phyloP scores from a whole-genome alignment of 495 filamentous ascomycete species.

The Podospora pseudopauciseta region DNA sequence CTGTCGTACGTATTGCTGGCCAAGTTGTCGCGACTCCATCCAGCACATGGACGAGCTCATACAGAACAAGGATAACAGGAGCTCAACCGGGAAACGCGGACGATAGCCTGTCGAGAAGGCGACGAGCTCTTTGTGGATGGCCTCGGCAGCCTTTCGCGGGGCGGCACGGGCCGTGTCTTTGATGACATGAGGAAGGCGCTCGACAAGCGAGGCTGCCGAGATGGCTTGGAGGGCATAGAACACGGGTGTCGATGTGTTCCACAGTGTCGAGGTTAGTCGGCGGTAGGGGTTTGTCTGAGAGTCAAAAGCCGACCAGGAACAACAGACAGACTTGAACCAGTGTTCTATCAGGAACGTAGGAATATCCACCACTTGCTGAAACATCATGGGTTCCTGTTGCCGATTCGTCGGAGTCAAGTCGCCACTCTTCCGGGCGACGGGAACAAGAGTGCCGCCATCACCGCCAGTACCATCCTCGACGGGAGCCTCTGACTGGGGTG shows the following conservation, averaged over 20 bases:
- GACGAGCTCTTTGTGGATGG: conserved; percentile 29
- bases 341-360: conserved; percentile 35
- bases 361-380: conserved; percentile 31
- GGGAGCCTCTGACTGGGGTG: conserved; percentile 8
- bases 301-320: conserved; percentile 34
- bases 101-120: conserved; percentile 17
- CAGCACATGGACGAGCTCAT: conserved; percentile 39
- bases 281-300: conserved; percentile 32
- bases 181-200: conserved; percentile 33
- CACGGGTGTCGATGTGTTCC: conserved; percentile 27
- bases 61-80: conserved; percentile 33
- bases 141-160: conserved; percentile 25
- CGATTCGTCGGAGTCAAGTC: neutral
- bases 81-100: conserved; percentile 28
- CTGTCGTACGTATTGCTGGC: conserved; percentile 29
- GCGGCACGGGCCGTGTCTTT: conserved; percentile 29
- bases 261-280: conserved; percentile 26
- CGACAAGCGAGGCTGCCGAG: conserved; percentile 33
- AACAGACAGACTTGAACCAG: conserved; percentile 38
- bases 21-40: conserved; percentile 34
- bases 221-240: conserved; percentile 33
- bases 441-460: neutral
- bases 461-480: neutral
- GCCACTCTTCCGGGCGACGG: neutral
- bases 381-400: conserved; percentile 11